A percentile compares a stretch with the other conserved stretches of the same genome.
Evolutionary conservation across 805 yeast species (phyloP).

Genomic region (Cyberlindnera maclurae): DNA sequence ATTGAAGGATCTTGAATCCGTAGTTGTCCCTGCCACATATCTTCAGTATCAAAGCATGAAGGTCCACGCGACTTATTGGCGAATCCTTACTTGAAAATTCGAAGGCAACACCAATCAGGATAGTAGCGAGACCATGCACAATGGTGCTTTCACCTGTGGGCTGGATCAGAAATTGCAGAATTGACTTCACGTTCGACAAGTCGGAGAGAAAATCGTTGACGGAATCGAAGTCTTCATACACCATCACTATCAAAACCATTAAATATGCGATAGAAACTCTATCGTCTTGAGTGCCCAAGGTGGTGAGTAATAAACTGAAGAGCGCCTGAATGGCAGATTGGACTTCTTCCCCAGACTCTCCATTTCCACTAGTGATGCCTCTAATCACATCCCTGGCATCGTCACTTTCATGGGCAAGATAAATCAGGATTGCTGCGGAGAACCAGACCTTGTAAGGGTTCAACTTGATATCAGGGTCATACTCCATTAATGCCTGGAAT

Average conservation of each 20-base stretch:
- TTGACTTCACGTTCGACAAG: slow-evolving; percentile 53
- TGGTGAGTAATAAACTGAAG: slow-evolving; percentile 63
- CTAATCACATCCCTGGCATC: slow-evolving; percentile 43
- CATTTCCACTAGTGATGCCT: slow-evolving; percentile 50
- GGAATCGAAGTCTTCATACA: slow-evolving; percentile 69
- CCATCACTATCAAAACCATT: slow-evolving; percentile 67
- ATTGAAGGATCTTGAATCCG: slow-evolving; percentile 61
- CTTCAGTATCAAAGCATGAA: slow-evolving; percentile 55
- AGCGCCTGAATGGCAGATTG: slow-evolving; percentile 67
- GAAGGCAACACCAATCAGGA: slow-evolving; percentile 68
- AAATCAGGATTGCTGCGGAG: slow-evolving; percentile 58
- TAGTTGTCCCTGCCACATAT: slow-evolving; percentile 80
- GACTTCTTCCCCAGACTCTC: slow-evolving; percentile 58
- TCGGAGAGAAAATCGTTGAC: slow-evolving; percentile 72
- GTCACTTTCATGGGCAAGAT: slow-evolving; percentile 49
- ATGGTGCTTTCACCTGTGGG: slow-evolving; percentile 44
- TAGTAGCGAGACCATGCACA: slow-evolving; percentile 65
- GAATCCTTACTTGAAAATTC: slow-evolving; percentile 64
- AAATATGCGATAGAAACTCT: slow-evolving; percentile 73
- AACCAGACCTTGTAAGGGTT: slow-evolving; percentile 91
- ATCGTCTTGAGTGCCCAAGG: slow-evolving; percentile 57
- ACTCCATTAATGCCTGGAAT: slow-evolving; percentile 64
- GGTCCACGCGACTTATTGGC: slow-evolving; percentile 51
- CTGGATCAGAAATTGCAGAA: slow-evolving; percentile 58
- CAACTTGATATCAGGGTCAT: slow-evolving; percentile 60